Evolutionary conservation across 108 stramenopile species (phyloP).

Genomic region (Skeletonema potamos): DNA sequence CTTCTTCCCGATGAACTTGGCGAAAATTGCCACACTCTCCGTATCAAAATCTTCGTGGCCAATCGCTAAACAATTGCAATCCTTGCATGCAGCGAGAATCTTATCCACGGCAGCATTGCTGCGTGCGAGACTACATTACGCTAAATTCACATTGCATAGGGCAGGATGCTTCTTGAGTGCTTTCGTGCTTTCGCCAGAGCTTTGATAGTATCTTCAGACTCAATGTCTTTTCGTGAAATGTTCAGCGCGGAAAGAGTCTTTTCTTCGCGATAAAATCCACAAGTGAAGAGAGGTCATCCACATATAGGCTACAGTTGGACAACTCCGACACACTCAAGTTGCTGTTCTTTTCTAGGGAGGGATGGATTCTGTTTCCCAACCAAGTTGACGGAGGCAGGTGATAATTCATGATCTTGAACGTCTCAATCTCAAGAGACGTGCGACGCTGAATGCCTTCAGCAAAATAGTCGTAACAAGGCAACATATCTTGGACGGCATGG

Average conservation of each 20-base stretch:
- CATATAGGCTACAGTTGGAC: background rate
- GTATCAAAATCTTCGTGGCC: background rate
- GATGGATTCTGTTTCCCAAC: background rate
- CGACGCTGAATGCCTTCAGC: conserved; percentile 2
- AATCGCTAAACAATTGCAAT: background rate
- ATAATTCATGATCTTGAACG: background rate
- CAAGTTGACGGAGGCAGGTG: conserved; percentile 2
- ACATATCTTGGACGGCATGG: conserved; percentile 1
- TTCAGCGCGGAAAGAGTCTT: background rate
- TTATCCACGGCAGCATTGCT: background rate
- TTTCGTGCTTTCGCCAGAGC: background rate
- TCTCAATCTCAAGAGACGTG: background rate
- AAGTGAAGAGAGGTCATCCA: background rate
- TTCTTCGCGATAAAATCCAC: background rate
- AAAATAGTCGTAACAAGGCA: conserved; percentile 21
- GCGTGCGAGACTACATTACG: background rate
- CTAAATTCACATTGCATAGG: background rate
- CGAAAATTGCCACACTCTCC: background rate
- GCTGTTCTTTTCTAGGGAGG: background rate
- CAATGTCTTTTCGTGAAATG: background rate
- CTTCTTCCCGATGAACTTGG: conserved; percentile 2
- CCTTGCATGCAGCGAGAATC: background rate
- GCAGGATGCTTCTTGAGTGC: background rate
- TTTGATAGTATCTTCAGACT: background rate
- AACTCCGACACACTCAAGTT: background rate